Evolutionary conservation across 371 early-diverging fungal genomes (phyloP).

Genomic region (Batrachochytrium dendrobatidis): DNA sequence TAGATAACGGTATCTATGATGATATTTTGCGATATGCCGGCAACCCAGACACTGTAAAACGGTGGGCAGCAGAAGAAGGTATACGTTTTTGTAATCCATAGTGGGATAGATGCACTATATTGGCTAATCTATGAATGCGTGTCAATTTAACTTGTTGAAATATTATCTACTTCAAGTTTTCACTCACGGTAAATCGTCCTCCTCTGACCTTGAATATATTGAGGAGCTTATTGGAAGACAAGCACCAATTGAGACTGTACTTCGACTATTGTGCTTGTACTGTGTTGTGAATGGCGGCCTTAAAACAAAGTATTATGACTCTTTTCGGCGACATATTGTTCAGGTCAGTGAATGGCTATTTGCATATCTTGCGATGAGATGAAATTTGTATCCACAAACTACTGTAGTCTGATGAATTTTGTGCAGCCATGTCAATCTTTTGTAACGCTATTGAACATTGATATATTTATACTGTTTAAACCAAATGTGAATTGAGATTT

Average conservation of each 20-base stretch:
- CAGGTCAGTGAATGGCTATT: conserved; percentile 41
- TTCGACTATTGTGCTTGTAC: conserved; percentile 79
- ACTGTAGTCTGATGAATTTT: too few species aligned
- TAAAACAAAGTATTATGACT: conserved; percentile 70
- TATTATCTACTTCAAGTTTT: too few species aligned
- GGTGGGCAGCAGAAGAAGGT: background rate
- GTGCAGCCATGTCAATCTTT: too few species aligned
- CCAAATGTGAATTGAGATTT: background rate
- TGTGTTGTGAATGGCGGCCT: conserved; percentile 73
- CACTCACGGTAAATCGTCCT: too few species aligned
- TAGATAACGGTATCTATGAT: conserved; percentile 80
- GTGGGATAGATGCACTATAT: too few species aligned
- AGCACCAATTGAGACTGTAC: conserved; percentile 59
- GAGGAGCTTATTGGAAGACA: conserved; percentile 75
- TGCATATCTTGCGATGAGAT: too few species aligned
- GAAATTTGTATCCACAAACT: too few species aligned
- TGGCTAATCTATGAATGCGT: too few species aligned
- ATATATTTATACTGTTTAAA: background rate
- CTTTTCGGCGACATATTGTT: conserved; percentile 71
- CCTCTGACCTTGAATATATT: conserved; percentile 55
- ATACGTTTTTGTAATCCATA: too few species aligned
- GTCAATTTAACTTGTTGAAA: too few species aligned
- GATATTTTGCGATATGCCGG: conserved; percentile 68
- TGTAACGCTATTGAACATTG: too few species aligned
- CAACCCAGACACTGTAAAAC: conserved; percentile 67